Conservation (phyloP, 192 early-diverging fungal genomes). For the Lunasporangiospora selenospora region DNA sequence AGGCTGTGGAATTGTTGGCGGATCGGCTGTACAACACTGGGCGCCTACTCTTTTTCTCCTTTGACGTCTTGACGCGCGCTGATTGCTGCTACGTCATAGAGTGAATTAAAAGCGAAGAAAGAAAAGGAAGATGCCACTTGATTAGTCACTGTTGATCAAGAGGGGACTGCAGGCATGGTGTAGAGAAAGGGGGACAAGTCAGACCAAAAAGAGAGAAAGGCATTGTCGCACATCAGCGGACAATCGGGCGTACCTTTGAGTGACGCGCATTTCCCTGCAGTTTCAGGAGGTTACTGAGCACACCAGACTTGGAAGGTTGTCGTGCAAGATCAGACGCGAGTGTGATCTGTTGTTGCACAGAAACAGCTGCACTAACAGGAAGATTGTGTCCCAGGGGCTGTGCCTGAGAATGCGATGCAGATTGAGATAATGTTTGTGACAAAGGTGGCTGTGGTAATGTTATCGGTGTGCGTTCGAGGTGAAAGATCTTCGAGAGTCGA, state of each 20-base stretch:
- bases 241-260: conserved; percentile 4
- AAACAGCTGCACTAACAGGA: too few species aligned
- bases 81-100: not conserved
- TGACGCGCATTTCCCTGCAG: conserved; percentile 18
- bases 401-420: too few species aligned
- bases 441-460: not conserved
- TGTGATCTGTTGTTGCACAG: too few species aligned
- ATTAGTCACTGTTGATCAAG: too few species aligned
- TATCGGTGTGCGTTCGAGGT: conserved; percentile 1
- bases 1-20: conserved; percentile 21
- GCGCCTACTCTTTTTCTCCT: conserved; percentile 14
- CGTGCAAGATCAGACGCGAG: conserved; percentile 12
- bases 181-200: not conserved
- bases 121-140: not conserved
- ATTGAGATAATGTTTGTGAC: too few species aligned
- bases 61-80: not conserved
- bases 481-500: conserved; percentile 11
- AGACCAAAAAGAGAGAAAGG: conserved; percentile 1
- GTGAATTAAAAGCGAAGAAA: not conserved
- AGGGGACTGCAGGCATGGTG: not conserved
- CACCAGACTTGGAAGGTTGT: conserved; percentile 44
- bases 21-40: conserved; percentile 24
- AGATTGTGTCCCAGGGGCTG: too few species aligned
- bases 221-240: not conserved
- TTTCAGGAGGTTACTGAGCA: conserved; percentile 40